These are phyloP conservation scores for Clitopilus hobsonii DNA, from an alignment of 768 basidiomycete genomes.

Conservation along the genomic window DNA sequence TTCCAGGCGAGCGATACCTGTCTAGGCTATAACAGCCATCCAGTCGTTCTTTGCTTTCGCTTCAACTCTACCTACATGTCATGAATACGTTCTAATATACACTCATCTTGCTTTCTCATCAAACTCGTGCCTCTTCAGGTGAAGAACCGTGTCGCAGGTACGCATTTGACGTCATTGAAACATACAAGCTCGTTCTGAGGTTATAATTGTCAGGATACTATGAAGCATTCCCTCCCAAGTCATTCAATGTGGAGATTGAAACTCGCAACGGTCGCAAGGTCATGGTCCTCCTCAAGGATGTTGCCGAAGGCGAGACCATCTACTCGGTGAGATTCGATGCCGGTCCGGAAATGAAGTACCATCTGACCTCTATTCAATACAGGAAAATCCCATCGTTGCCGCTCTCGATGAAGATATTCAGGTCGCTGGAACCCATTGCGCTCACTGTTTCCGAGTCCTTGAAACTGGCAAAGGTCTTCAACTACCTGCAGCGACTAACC, in stretches of 20 bases:
- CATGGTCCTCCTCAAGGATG: constrained; percentile 62
- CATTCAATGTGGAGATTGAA: constrained; percentile 63
- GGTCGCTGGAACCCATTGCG: constrained; percentile 62
- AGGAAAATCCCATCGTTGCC: constrained; percentile 75
- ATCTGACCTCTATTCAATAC: constrained; percentile 4
- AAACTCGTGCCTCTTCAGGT: constrained; percentile 38
- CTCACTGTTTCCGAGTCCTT: constrained; percentile 65
- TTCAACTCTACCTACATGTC: constrained; percentile 1
- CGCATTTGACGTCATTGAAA: constrained; percentile 27
- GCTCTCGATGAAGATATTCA: constrained; percentile 71
- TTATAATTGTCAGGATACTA: constrained; percentile 58
- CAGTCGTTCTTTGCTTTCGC: constrained; percentile 7
- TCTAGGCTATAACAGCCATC: not conserved
- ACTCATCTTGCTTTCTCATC: constrained; percentile 31
- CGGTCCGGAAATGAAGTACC: constrained; percentile 2
- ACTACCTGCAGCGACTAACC: constrained; percentile 39
- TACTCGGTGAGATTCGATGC: constrained; percentile 51
- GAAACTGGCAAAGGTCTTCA: constrained; percentile 38
- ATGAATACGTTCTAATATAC: constrained; percentile 60
- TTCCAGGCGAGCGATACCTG: constrained; percentile 6
- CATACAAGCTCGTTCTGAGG: constrained; percentile 7
- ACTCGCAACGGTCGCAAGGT: constrained; percentile 41
- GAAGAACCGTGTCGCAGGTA: constrained; percentile 70
- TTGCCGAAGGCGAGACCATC: constrained; percentile 67
- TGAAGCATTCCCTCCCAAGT: constrained; percentile 69